These are phyloP conservation scores for Phytophthora fragariaefolia DNA, from an alignment of 352 stramenopile species.

Conservation along the genomic window DNA sequence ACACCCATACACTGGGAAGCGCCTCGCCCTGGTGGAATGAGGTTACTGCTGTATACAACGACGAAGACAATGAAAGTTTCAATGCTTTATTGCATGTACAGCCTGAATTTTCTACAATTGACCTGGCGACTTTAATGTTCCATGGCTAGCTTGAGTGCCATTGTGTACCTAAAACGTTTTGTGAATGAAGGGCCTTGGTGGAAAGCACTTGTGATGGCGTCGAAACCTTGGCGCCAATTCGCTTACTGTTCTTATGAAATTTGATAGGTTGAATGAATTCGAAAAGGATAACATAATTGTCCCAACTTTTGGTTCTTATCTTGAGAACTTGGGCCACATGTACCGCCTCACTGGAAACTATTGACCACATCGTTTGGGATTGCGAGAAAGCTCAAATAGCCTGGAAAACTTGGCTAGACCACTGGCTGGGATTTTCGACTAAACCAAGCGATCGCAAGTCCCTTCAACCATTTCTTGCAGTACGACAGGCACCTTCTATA, in stretches of 20 bases:
- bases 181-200: not conserved
- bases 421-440: not conserved
- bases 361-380: not conserved
- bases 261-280: not conserved
- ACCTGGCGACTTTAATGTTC: not conserved
- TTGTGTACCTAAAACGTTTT: not conserved
- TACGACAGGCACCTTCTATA: no score
- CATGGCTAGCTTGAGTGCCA: no score
- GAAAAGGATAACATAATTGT: not conserved
- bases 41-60: not conserved
- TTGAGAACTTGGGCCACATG: not conserved
- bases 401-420: not conserved
- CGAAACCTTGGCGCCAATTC: no score
- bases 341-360: no score
- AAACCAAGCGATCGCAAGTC: not conserved
- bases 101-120: not conserved
- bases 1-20: not conserved
- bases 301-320: not conserved
- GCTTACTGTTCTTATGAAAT: not conserved
- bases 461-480: not conserved
- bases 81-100: not conserved
- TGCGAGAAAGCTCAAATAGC: not conserved
- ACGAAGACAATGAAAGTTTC: not conserved
- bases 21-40: not conserved
- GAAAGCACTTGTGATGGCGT: not conserved